phyloP scores from a whole-genome alignment of 805 yeast species.

The Saccharomycopsis sp. region DNA sequence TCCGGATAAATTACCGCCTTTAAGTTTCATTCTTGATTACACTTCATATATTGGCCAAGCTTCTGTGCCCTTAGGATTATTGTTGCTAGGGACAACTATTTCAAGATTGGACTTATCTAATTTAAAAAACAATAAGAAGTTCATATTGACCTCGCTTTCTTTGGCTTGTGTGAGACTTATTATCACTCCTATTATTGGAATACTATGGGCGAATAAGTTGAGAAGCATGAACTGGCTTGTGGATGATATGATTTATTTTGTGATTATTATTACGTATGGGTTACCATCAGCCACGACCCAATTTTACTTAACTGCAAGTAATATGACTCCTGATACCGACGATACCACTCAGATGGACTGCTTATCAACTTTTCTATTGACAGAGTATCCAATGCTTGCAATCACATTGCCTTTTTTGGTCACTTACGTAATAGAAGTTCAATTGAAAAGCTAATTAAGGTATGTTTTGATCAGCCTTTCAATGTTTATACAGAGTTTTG shows the following conservation, averaged over 20 bases:
- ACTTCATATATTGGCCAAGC: slow-evolving; percentile 78
- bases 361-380: slow-evolving; percentile 61
- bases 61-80: slow-evolving; percentile 79
- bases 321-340: slow-evolving; percentile 50
- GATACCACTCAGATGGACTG: slow-evolving; percentile 70
- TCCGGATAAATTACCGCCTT: slow-evolving; percentile 79
- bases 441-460: neutral
- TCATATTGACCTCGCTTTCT: slow-evolving; percentile 53
- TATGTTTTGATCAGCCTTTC: neutral
- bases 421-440: slow-evolving; percentile 43
- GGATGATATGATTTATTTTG: slow-evolving; percentile 54
- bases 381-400: slow-evolving; percentile 57
- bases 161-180: slow-evolving; percentile 55
- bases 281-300: slow-evolving; percentile 87
- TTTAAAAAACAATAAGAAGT: slow-evolving; percentile 35
- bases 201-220: slow-evolving; percentile 58
- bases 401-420: slow-evolving; percentile 68
- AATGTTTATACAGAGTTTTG: neutral
- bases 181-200: slow-evolving; percentile 74
- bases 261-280: slow-evolving; percentile 67
- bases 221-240: slow-evolving; percentile 58
- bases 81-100: slow-evolving; percentile 81
- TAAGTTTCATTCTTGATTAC: slow-evolving; percentile 80
- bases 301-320: slow-evolving; percentile 83
- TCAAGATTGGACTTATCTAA: slow-evolving; percentile 58